A percentile compares a stretch with the other conserved stretches of the same genome.
These are phyloP conservation scores for Albizia julibrissin DNA, from an alignment of 306 rosid genomes.

Conservation along the genomic window DNA sequence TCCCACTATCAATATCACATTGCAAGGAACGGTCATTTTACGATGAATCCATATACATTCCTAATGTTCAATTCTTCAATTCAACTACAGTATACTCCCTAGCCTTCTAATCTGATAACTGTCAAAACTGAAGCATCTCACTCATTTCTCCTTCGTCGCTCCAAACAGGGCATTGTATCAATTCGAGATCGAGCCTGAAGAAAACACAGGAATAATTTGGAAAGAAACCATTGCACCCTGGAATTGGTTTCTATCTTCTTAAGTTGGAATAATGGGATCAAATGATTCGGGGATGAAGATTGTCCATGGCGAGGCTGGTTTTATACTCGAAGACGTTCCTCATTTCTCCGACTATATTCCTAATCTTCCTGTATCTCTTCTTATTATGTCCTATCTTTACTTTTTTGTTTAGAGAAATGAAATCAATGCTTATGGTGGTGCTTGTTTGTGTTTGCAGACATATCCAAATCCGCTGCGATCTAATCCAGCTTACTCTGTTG, in stretches of 20 bases:
- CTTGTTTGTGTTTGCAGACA: conserved; percentile 50
- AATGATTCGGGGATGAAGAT: conserved; percentile 47
- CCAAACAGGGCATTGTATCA: neutral
- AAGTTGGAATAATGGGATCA: conserved; percentile 38
- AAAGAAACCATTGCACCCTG: neutral
- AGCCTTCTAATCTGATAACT: neutral
- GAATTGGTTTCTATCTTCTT: neutral
- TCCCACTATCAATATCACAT: neutral
- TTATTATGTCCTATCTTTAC: neutral
- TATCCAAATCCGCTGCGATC: conserved; percentile 84
- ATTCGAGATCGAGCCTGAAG: neutral
- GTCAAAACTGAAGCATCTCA: neutral
- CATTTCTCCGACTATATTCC: conserved; percentile 75
- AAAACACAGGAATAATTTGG: neutral
- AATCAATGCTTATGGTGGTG: neutral
- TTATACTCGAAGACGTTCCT: conserved; percentile 85
- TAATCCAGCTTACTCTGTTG: conserved; percentile 96
- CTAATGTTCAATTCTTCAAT: neutral
- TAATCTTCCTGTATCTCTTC: conserved; percentile 55
- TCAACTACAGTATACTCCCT: neutral
- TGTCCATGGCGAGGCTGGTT: conserved; percentile 61
- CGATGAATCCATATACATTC: neutral
- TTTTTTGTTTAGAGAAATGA: neutral
- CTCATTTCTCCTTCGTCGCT: neutral
- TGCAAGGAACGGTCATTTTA: neutral